A percentile compares a stretch with the other conserved stretches of the same genome.
Evolutionary conservation across 805 yeast species (phyloP).

Genomic region (Candida michaelii): DNA sequence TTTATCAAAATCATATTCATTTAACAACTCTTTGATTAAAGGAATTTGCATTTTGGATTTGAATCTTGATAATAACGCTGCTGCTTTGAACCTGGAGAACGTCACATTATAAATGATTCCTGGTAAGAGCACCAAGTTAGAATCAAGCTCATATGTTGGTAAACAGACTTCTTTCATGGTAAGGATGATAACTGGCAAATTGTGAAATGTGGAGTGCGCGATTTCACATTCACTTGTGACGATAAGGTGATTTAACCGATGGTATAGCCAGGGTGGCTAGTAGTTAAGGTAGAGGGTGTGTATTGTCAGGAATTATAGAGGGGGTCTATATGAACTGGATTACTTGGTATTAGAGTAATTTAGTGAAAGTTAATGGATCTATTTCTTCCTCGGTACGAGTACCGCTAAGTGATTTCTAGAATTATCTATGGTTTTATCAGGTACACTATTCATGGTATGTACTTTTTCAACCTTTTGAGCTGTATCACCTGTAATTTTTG

Average conservation of each 20-base stretch:
- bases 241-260: conserved; percentile 1
- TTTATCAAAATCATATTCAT: conserved; percentile 34
- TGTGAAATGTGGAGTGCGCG: conserved; percentile 6
- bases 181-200: not conserved
- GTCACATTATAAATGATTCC: conserved; percentile 63
- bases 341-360: too few species aligned
- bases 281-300: not conserved
- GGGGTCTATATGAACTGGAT: too few species aligned
- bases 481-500: too few species aligned
- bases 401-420: too few species aligned
- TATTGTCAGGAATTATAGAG: too few species aligned
- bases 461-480: too few species aligned
- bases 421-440: too few species aligned
- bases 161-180: conserved; percentile 16
- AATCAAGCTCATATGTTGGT: conserved; percentile 42
- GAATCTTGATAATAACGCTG: conserved; percentile 45
- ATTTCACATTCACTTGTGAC: conserved; percentile 6
- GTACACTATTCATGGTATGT: too few species aligned
- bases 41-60: conserved; percentile 29
- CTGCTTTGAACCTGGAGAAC: conserved; percentile 47
- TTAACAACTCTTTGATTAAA: conserved; percentile 29
- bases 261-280: too few species aligned
- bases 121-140: conserved; percentile 53
- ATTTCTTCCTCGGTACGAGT: too few species aligned
- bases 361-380: too few species aligned